These are phyloP conservation scores for Sporobolomyces roseus DNA, from an alignment of 768 basidiomycete genomes.

Conservation along the genomic window DNA sequence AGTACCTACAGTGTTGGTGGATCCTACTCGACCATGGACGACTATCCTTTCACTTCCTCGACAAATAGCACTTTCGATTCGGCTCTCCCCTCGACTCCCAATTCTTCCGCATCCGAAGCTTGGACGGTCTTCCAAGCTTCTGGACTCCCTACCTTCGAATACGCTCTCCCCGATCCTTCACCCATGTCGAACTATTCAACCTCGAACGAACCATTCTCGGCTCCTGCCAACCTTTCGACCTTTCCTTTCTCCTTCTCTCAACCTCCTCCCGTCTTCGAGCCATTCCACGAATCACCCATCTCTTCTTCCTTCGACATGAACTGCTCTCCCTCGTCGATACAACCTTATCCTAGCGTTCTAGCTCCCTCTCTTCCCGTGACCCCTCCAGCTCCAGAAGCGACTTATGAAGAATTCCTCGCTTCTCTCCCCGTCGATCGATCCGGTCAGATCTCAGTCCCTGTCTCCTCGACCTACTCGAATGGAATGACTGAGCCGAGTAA, in stretches of 20 bases:
- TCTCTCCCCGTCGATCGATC: not conserved
- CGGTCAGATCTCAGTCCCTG: slow-evolving; percentile 4
- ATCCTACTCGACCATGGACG: not conserved
- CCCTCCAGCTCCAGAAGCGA: not conserved
- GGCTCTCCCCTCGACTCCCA: slow-evolving; percentile 3
- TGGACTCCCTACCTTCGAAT: not conserved
- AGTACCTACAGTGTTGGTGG: not conserved
- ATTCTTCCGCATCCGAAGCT: not conserved
- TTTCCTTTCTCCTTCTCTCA: slow-evolving; percentile 15
- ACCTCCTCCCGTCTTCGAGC: slow-evolving; percentile 9
- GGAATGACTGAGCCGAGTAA: not conserved
- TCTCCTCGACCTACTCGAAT: not conserved
- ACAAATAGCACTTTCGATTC: not conserved
- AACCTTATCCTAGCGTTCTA: not conserved
- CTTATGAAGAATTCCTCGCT: slow-evolving; percentile 6
- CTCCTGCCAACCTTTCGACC: not conserved
- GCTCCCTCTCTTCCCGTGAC: not conserved
- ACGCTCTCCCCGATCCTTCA: not conserved
- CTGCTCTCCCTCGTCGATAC: not conserved
- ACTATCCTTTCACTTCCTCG: not conserved
- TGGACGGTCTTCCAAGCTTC: slow-evolving; percentile 11
- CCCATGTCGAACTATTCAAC: not conserved
- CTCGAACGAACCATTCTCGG: not conserved
- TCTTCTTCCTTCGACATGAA: not conserved
- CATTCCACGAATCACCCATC: not conserved